Percentiles rank a stretch among this genome's conserved stretches.
Evolutionary conservation across 306 rosid genomes (phyloP).

Genomic region (Macrotyloma uniflorum): DNA sequence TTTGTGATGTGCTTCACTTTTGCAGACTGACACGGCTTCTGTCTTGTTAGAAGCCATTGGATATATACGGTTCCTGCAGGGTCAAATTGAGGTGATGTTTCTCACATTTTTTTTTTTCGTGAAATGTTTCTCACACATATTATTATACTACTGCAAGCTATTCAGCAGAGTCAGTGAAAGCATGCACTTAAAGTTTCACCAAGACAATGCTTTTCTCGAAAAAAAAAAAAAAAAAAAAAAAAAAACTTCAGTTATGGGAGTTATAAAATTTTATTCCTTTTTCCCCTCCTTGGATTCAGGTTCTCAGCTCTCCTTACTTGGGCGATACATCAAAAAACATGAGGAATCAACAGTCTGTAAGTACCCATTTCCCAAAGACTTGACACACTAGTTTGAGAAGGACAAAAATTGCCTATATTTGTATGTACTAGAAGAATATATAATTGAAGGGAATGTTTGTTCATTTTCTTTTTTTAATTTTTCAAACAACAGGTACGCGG

Average conservation of each 20-base stretch:
- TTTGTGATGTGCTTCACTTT: constrained; percentile 51
- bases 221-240: constrained; percentile 48
- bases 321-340: constrained; percentile 60
- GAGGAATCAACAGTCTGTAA: constrained; percentile 64
- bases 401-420: constrained; percentile 32
- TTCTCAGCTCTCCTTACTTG: constrained; percentile 83
- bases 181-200: constrained; percentile 60
- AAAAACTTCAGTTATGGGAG: constrained; percentile 49
- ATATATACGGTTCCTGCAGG: constrained; percentile 82
- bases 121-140: not conserved
- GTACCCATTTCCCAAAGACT: constrained; percentile 53
- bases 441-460: constrained; percentile 19
- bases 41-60: constrained; percentile 89
- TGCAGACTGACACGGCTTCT: constrained; percentile 99
- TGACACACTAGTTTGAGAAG: constrained; percentile 1
- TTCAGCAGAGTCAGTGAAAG: constrained; percentile 48
- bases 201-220: constrained; percentile 31
- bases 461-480: not conserved
- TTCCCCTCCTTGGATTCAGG: constrained; percentile 49
- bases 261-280: constrained; percentile 41
- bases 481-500: constrained; percentile 39
- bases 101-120: not conserved
- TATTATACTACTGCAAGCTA: constrained; percentile 15
- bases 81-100: constrained; percentile 87
- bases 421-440: constrained; percentile 12